Percentiles rank a stretch among this genome's conserved stretches.
Conservation (phyloP, 2,329 filamentous ascomycete genomes). For the Aciculosporium take region DNA sequence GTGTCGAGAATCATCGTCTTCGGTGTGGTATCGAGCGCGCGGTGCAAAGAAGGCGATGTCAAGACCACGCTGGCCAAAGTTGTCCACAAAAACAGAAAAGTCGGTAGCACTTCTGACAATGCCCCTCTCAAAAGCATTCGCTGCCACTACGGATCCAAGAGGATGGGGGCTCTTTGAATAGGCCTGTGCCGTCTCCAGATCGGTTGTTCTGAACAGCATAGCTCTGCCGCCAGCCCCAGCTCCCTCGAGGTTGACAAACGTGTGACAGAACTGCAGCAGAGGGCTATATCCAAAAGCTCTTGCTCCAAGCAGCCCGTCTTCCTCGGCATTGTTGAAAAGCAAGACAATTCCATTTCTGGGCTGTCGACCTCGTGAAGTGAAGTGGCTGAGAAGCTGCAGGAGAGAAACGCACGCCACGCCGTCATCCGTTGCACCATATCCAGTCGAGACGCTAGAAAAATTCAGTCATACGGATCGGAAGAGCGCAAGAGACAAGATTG, state of each 20-base stretch:
- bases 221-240: constrained; percentile 84
- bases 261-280: constrained; percentile 64
- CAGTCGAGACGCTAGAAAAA: constrained; percentile 62
- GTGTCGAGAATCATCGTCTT: constrained; percentile 73
- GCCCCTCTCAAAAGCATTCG: constrained; percentile 69
- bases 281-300: constrained; percentile 74
- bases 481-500: too few species aligned
- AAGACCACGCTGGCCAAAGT: constrained; percentile 70
- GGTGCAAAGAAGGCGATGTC: constrained; percentile 88
- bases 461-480: not conserved
- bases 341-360: constrained; percentile 71
- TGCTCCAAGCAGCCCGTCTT: constrained; percentile 82
- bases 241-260: constrained; percentile 89
- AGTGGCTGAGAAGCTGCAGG: constrained; percentile 76
- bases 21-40: constrained; percentile 76
- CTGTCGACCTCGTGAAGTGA: constrained; percentile 55
- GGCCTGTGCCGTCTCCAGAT: constrained; percentile 68
- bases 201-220: constrained; percentile 74
- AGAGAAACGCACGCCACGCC: constrained; percentile 79
- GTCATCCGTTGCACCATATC: constrained; percentile 87
- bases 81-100: constrained; percentile 66
- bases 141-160: constrained; percentile 69
- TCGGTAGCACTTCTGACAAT: constrained; percentile 79
- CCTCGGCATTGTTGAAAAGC: constrained; percentile 89
- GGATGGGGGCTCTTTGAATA: constrained; percentile 61